Conservation (phyloP, 768 basidiomycete genomes). For the Leccinellum rugosiceps region DNA sequence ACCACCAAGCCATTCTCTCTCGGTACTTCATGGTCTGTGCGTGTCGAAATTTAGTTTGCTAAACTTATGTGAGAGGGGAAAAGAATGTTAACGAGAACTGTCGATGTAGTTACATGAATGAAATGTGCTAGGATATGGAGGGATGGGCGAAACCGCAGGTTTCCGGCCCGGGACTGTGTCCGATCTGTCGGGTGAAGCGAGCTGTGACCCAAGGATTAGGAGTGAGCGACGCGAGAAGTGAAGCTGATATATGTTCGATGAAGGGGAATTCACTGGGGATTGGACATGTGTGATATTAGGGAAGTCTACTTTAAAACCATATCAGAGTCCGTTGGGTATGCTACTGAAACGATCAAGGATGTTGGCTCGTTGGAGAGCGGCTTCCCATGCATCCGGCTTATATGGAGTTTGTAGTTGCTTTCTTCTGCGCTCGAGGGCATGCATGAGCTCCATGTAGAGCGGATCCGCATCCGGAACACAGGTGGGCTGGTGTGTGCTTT, state of each 20-base stretch:
- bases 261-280: neutral
- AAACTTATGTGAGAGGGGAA: no score
- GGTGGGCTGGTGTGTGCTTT: neutral
- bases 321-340: neutral
- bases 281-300: neutral
- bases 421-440: neutral
- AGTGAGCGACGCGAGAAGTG: no score
- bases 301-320: neutral
- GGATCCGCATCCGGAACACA: neutral
- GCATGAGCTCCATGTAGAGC: neutral
- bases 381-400: neutral
- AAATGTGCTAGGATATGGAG: no score
- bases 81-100: no score
- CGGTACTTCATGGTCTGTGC: constrained; percentile 9
- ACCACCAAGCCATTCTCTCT: constrained; percentile 17
- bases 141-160: no score
- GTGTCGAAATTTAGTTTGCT: no score
- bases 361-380: neutral
- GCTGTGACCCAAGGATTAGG: no score
- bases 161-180: no score
- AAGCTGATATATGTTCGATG: neutral
- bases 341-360: neutral
- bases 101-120: no score
- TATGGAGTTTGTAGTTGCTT: neutral
- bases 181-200: no score